Percentiles rank a stretch among this genome's conserved stretches.
These are phyloP conservation scores for Pythium myriotylum DNA, from an alignment of 352 stramenopile species.

Conservation along the genomic window DNA sequence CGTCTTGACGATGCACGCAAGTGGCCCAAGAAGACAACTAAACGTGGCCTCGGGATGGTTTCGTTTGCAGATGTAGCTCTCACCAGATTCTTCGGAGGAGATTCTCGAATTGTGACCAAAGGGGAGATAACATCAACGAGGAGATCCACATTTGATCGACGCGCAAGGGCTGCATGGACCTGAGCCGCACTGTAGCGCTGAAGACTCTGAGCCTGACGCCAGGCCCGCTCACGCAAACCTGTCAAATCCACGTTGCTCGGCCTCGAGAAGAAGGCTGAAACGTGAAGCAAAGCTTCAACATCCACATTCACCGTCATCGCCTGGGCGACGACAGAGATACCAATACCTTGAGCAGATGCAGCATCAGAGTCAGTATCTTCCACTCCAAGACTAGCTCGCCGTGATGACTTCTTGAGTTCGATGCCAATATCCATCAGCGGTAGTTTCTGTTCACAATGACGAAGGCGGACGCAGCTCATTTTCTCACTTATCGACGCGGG, in stretches of 20 bases:
- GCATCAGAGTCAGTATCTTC: conserved; percentile 9
- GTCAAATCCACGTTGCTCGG: conserved; percentile 79
- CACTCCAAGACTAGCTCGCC: conserved; percentile 4
- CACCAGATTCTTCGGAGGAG: conserved; percentile 12
- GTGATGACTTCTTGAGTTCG: conserved; percentile 38
- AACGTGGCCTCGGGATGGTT: conserved; percentile 23
- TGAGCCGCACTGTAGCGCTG: conserved; percentile 80
- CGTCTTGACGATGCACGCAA: conserved; percentile 67
- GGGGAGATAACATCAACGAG: conserved; percentile 81
- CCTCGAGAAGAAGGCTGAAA: conserved; percentile 70
- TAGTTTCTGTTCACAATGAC: conserved; percentile 65
- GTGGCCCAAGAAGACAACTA: conserved; percentile 79
- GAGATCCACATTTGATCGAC: conserved; percentile 73
- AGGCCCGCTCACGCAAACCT: conserved; percentile 69
- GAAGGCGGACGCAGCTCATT: conserved; percentile 78
- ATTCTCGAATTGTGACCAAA: conserved; percentile 72
- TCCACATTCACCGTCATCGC: conserved; percentile 83
- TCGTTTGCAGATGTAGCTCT: not conserved
- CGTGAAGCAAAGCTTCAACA: conserved; percentile 68
- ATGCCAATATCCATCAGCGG: conserved; percentile 71
- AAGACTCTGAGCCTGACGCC: conserved; percentile 72
- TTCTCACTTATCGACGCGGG: conserved; percentile 52
- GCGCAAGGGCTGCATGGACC: conserved; percentile 63
- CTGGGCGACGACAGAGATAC: conserved; percentile 75
- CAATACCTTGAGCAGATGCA: conserved; percentile 34